Conservation (phyloP, 2,329 filamentous ascomycete species). For the Stemphylium beticola region DNA sequence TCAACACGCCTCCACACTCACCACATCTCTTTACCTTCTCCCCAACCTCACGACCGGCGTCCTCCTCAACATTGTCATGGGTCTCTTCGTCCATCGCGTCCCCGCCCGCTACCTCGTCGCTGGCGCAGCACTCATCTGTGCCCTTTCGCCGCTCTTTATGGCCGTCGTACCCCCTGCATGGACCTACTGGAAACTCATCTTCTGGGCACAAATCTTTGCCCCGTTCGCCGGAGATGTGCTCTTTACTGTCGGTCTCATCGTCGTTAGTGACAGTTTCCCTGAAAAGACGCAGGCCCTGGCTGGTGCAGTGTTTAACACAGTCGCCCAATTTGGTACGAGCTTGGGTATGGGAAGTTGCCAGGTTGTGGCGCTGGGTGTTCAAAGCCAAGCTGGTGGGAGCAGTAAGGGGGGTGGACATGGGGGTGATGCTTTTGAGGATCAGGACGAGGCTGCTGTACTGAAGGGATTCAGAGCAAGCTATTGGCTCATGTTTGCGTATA, state of each 20-base stretch:
- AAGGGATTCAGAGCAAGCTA: constrained; percentile 34
- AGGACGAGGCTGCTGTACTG: constrained; percentile 15
- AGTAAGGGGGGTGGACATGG: constrained; percentile 9
- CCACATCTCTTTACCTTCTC: constrained; percentile 51
- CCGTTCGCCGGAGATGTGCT: constrained; percentile 57
- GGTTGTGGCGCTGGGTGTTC: constrained; percentile 33
- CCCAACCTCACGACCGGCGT: constrained; percentile 50
- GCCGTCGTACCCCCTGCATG: constrained; percentile 57
- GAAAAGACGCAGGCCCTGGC: constrained; percentile 64
- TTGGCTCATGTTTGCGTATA: constrained; percentile 37
- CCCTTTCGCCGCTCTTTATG: constrained; percentile 61
- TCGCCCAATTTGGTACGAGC: constrained; percentile 61
- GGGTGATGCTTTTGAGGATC: constrained; percentile 7
- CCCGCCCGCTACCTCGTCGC: constrained; percentile 53
- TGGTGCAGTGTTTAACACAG: constrained; percentile 67
- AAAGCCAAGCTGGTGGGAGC: constrained; percentile 4
- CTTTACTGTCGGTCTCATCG: constrained; percentile 63
- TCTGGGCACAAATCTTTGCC: constrained; percentile 51
- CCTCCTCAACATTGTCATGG: constrained; percentile 53
- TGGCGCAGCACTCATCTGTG: constrained; percentile 51
- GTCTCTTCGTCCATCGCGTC: constrained; percentile 54
- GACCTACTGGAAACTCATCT: constrained; percentile 60
- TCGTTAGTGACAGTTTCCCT: constrained; percentile 63
- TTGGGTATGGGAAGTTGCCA: constrained; percentile 34
- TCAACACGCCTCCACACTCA: constrained; percentile 40